Conservation (phyloP, 2,329 filamentous ascomycete genomes). For the Lasiodiplodia theobromae region DNA sequence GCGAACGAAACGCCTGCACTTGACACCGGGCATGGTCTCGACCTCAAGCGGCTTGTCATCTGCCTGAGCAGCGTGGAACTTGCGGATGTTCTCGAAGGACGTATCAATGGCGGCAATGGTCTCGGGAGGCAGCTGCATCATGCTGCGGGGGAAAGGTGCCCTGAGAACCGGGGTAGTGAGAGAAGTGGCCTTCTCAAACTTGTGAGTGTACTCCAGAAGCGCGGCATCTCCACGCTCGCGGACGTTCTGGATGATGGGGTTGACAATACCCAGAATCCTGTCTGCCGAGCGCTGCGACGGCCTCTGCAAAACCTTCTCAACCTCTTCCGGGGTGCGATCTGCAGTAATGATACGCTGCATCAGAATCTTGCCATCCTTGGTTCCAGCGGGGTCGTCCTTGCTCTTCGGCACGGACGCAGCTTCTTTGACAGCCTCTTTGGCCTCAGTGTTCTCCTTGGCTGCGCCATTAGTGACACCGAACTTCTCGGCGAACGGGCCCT, state of each 20-base stretch:
- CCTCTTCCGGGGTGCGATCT: constrained; percentile 67
- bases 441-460: constrained; percentile 32
- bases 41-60: constrained; percentile 82
- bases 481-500: constrained; percentile 89
- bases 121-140: constrained; percentile 86
- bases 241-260: constrained; percentile 89
- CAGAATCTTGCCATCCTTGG: constrained; percentile 66
- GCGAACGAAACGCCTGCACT: constrained; percentile 90
- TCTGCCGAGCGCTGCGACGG: constrained; percentile 97
- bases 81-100: constrained; percentile 92
- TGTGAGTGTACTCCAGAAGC: constrained; percentile 92
- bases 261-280: constrained; percentile 87
- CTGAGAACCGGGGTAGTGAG: constrained; percentile 87
- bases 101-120: constrained; percentile 92
- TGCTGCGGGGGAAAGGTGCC: constrained; percentile 82
- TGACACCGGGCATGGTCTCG: constrained; percentile 97
- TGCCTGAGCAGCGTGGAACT: constrained; percentile 91
- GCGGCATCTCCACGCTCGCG: constrained; percentile 84
- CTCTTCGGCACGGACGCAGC: constrained; percentile 62
- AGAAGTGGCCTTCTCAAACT: constrained; percentile 95
- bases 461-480: constrained; percentile 51
- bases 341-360: constrained; percentile 82
- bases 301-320: constrained; percentile 79
- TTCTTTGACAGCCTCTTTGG: constrained; percentile 55
- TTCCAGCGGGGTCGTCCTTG: constrained; percentile 58